phyloP scores from a whole-genome alignment of 352 stramenopile species.

The Pythium guiyangense region DNA sequence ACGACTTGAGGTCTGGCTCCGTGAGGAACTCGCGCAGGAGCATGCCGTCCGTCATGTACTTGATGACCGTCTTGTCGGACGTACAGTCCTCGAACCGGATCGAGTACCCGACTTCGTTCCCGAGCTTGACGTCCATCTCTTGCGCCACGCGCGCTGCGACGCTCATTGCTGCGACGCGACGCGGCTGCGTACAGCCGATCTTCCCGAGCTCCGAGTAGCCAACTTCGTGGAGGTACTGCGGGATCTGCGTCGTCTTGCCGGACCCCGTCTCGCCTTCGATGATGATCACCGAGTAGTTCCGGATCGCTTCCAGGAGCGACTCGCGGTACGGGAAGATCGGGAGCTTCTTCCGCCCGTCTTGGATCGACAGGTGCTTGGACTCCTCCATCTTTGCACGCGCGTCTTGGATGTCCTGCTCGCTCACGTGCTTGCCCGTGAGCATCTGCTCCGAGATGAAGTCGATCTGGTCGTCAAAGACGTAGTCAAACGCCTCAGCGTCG shows the following conservation, averaged over 20 bases:
- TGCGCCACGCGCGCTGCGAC: conserved; percentile 98
- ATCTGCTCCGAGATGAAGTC: conserved; percentile 97
- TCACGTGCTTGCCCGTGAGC: conserved; percentile 81
- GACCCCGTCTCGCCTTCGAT: conserved; percentile 92
- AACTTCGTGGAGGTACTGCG: conserved; percentile 97
- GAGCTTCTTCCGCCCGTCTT: conserved; percentile 93
- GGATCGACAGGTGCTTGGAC: conserved; percentile 92
- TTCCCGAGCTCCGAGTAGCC: conserved; percentile 96
- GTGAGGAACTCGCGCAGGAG: conserved; percentile 98
- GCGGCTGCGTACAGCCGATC: conserved; percentile 94
- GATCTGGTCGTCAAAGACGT: conserved; percentile 98
- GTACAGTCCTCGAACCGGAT: conserved; percentile 99
- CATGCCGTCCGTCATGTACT: conserved; percentile 99
- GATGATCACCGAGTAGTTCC: conserved; percentile 90
- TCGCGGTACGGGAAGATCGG: conserved; percentile 98
- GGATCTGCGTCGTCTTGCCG: conserved; percentile 99
- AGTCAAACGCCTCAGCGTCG: conserved; percentile 93
- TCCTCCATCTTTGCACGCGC: conserved; percentile 67
- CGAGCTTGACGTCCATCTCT: conserved; percentile 97
- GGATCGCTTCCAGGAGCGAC: conserved; percentile 96
- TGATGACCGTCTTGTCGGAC: conserved; percentile 95
- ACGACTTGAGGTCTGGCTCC: conserved; percentile 95
- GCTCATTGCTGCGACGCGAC: conserved; percentile 98
- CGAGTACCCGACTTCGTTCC: conserved; percentile 97
- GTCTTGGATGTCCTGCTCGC: conserved; percentile 70